Evolutionary conservation across 2,329 filamentous ascomycete species (phyloP).

Genomic region (Ophiostoma himal-ulmi): DNA sequence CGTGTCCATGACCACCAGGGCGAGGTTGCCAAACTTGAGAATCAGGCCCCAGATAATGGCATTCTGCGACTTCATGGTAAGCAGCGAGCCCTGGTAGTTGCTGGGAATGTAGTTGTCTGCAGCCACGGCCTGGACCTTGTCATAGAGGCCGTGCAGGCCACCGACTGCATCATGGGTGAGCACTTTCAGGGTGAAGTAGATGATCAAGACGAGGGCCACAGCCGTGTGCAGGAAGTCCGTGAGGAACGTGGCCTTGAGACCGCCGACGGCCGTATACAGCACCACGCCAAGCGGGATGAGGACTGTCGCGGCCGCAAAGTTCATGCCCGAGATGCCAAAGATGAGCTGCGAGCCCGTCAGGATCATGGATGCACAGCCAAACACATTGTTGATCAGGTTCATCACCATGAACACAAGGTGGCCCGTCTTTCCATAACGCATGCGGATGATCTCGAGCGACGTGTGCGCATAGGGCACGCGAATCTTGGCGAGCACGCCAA

Average conservation of each 20-base stretch:
- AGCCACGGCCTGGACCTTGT: constrained; percentile 33
- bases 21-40: constrained; percentile 45
- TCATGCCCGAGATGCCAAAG: constrained; percentile 37
- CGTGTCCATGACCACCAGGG: constrained; percentile 47
- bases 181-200: constrained; percentile 36
- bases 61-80: constrained; percentile 35
- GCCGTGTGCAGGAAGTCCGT: constrained; percentile 39
- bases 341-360: constrained; percentile 38
- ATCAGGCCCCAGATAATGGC: constrained; percentile 40
- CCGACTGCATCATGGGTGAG: constrained; percentile 33
- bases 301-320: constrained; percentile 39
- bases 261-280: constrained; percentile 38
- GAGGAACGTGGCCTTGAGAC: constrained; percentile 38
- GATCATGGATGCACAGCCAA: constrained; percentile 38
- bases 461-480: constrained; percentile 39
- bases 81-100: constrained; percentile 35
- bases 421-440: constrained; percentile 35
- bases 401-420: constrained; percentile 39
- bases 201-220: constrained; percentile 36
- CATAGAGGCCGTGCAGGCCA: constrained; percentile 34
- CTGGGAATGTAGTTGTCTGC: constrained; percentile 32
- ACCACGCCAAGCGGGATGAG: constrained; percentile 38
- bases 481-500: constrained; percentile 43
- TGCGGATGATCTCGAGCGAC: constrained; percentile 39
- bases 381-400: constrained; percentile 37